phyloP scores from a whole-genome alignment of 129 eudicot species.

The Smallanthus sonchifolius region DNA sequence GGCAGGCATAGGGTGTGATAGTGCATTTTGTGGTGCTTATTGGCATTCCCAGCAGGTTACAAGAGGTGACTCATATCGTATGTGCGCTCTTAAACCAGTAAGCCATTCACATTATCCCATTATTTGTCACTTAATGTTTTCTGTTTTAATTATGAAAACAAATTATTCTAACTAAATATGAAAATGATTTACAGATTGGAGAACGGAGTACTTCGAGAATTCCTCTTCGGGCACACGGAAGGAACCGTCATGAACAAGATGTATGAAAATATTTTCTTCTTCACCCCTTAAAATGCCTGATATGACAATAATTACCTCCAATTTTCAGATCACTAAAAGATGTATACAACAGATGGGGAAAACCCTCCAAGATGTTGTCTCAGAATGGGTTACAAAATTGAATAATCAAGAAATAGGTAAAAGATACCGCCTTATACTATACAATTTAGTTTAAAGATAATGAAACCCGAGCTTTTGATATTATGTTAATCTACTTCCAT shows the following conservation, averaged over 20 bases:
- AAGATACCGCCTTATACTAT: neutral
- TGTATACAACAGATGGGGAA: constrained; percentile 68
- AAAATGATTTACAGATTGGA: constrained; percentile 44
- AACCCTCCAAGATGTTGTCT: constrained; percentile 67
- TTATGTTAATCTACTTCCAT: too few species aligned
- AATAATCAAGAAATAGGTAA: constrained; percentile 71
- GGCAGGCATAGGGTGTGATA: constrained; percentile 84
- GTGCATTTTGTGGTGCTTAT: constrained; percentile 93
- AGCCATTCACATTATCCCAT: constrained; percentile 24
- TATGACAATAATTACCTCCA: constrained; percentile 3
- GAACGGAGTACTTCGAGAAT: constrained; percentile 49
- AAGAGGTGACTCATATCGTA: constrained; percentile 34
- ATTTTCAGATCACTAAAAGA: constrained; percentile 66
- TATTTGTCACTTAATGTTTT: neutral
- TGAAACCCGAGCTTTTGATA: neutral
- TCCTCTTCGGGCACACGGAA: constrained; percentile 58
- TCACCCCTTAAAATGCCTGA: neutral
- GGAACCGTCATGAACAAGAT: constrained; percentile 70
- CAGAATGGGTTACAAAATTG: constrained; percentile 62
- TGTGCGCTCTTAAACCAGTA: constrained; percentile 73
- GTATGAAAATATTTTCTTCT: constrained; percentile 32
- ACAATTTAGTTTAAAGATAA: neutral
- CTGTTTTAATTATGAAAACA: neutral
- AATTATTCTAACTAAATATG: neutral
- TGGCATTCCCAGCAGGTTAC: constrained; percentile 62